phyloP scores from a whole-genome alignment of 768 basidiomycete genomes.

The Russula sp. region DNA sequence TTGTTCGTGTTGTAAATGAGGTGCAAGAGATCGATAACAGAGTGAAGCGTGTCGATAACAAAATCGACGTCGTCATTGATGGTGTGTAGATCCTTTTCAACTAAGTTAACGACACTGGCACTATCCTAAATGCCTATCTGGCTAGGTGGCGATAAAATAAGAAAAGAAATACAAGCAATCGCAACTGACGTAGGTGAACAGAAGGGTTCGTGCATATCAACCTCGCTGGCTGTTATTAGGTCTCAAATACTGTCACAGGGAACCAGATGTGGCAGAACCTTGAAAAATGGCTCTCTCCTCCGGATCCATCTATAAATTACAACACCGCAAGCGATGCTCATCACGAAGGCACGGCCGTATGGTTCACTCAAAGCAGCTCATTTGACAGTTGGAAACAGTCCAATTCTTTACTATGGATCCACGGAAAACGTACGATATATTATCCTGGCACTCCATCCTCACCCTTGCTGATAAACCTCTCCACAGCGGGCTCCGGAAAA shows the following conservation, averaged over 20 bases:
- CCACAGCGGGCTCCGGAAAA: background rate
- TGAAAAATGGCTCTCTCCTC: background rate
- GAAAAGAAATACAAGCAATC: background rate
- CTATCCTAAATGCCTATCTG: too few relatives aligned
- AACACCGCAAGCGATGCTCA: background rate
- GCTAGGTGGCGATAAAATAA: background rate
- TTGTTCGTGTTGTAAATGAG: background rate
- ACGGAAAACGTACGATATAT: background rate
- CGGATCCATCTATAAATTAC: background rate
- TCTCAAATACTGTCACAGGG: background rate
- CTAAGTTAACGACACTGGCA: background rate
- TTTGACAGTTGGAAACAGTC: background rate
- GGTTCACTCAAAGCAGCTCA: background rate
- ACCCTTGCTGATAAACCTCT: background rate
- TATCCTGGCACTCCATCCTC: background rate
- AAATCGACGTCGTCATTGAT: background rate
- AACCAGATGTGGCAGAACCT: background rate
- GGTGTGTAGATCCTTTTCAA: background rate
- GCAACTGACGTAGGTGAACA: background rate
- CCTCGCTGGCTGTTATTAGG: too few relatives aligned
- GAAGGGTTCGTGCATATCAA: background rate
- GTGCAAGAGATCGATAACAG: background rate
- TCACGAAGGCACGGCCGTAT: background rate
- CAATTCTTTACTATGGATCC: background rate
- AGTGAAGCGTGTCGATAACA: background rate